Evolutionary conservation across 1,139 yeast genomes (phyloP).

Genomic region (Geotrichum australiense): DNA sequence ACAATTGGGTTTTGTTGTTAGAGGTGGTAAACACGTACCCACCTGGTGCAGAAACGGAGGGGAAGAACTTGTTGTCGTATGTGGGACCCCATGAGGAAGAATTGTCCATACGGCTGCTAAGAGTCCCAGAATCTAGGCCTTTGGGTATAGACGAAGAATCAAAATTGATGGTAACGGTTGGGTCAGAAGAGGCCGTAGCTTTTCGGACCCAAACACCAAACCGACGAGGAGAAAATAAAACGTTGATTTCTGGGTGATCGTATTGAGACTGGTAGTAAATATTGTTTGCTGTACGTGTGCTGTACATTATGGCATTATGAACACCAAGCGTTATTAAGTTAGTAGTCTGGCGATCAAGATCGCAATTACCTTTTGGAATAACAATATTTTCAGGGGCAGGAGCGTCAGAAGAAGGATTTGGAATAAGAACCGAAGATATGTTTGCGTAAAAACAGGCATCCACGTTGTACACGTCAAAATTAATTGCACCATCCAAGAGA

Average conservation of each 20-base stretch:
- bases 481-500: neutral
- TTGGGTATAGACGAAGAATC: slow-evolving; percentile 1
- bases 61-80: slow-evolving; percentile 22
- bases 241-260: neutral
- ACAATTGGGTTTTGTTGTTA: slow-evolving; percentile 5
- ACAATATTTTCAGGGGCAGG: slow-evolving; percentile 1
- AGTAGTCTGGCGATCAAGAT: neutral
- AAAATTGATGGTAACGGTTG: neutral
- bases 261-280: slow-evolving; percentile 1
- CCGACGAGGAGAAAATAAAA: slow-evolving; percentile 6
- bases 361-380: slow-evolving; percentile 10
- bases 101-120: slow-evolving; percentile 14
- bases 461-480: slow-evolving; percentile 1
- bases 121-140: neutral
- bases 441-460: slow-evolving; percentile 4
- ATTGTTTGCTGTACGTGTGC: neutral
- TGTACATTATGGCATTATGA: slow-evolving; percentile 6
- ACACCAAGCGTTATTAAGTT: slow-evolving; percentile 1
- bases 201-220: slow-evolving; percentile 8
- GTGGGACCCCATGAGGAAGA: slow-evolving; percentile 25
- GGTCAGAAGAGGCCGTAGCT: neutral
- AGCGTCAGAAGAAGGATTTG: too few relatives aligned
- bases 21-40: slow-evolving; percentile 20
- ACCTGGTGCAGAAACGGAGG: slow-evolving; percentile 24
- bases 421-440: too few relatives aligned